A percentile compares a stretch with the other conserved stretches of the same genome.
Conservation (phyloP, 1,284 basidiomycete genomes). For the Mycosarcoma maydis region DNA sequence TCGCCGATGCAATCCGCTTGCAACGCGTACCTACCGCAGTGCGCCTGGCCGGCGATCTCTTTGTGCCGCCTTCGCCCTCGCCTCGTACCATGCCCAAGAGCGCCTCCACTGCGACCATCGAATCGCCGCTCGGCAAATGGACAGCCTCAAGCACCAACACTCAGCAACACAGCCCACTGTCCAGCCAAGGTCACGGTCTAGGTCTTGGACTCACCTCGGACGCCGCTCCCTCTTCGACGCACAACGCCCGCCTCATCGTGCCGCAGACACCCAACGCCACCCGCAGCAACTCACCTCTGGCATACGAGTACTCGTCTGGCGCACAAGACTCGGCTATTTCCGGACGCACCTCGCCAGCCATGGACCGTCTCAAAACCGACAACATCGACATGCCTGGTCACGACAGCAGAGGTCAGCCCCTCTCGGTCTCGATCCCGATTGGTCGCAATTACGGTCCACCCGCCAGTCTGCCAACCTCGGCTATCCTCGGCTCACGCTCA, state of each 20-base stretch:
- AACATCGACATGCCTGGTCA: constrained; percentile 24
- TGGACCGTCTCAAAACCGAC: constrained; percentile 19
- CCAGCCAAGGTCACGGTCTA: constrained; percentile 24
- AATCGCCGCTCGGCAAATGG: constrained; percentile 35
- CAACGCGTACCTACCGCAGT: constrained; percentile 71
- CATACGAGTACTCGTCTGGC: constrained; percentile 35
- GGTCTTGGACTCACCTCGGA: constrained; percentile 36
- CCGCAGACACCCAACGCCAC: constrained; percentile 51
- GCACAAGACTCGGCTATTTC: constrained; percentile 21
- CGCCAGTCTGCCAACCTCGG: constrained; percentile 40
- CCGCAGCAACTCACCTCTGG: constrained; percentile 45
- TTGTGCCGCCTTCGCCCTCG: constrained; percentile 42
- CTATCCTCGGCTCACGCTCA: constrained; percentile 43
- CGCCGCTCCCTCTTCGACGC: constrained; percentile 9
- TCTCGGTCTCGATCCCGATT: constrained; percentile 41
- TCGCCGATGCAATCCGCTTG: constrained; percentile 69
- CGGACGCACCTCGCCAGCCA: constrained; percentile 48
- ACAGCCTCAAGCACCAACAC: constrained; percentile 7
- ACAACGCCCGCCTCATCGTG: constrained; percentile 30
- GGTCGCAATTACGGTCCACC: constrained; percentile 26
- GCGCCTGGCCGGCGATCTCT: constrained; percentile 70
- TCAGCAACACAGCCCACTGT: constrained; percentile 16
- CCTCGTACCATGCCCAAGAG: constrained; percentile 39
- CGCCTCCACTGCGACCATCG: constrained; percentile 37
- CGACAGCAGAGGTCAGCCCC: constrained; percentile 33